Percentiles rank a stretch among this genome's conserved stretches.
These are phyloP conservation scores for Tylopilus felleus DNA, from an alignment of 768 basidiomycete species.

Conservation along the genomic window DNA sequence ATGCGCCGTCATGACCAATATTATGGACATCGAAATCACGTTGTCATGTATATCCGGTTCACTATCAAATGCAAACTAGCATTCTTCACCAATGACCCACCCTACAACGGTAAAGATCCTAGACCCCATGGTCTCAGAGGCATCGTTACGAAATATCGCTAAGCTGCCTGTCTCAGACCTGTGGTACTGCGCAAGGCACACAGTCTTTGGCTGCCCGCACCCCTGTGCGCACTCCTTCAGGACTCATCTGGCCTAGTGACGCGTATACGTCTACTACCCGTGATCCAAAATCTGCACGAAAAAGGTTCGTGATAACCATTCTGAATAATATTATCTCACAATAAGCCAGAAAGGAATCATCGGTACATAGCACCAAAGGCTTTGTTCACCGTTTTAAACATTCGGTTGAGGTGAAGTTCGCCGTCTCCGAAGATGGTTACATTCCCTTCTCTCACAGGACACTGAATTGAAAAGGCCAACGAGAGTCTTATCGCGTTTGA, in stretches of 20 bases:
- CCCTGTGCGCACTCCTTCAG: not conserved
- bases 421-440: constrained; percentile 1
- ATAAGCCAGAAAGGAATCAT: not conserved
- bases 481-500: not conserved
- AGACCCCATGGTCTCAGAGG: too few relatives aligned
- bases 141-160: too few relatives aligned
- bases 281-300: not conserved
- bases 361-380: not conserved
- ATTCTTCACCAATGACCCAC: too few relatives aligned
- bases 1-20: too few relatives aligned
- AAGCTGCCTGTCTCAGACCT: not conserved
- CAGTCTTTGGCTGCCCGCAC: not conserved
- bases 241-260: not conserved
- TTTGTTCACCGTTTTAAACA: not conserved
- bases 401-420: not conserved
- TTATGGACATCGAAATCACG: too few relatives aligned
- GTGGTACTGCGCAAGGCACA: not conserved
- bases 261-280: not conserved
- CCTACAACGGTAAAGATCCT: too few relatives aligned
- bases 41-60: too few relatives aligned
- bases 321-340: not conserved
- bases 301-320: not conserved
- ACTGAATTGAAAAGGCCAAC: not conserved
- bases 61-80: too few relatives aligned
- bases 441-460: not conserved